Conservation (phyloP, 164 flowering plant species). For the Umbilicus rupestris region DNA sequence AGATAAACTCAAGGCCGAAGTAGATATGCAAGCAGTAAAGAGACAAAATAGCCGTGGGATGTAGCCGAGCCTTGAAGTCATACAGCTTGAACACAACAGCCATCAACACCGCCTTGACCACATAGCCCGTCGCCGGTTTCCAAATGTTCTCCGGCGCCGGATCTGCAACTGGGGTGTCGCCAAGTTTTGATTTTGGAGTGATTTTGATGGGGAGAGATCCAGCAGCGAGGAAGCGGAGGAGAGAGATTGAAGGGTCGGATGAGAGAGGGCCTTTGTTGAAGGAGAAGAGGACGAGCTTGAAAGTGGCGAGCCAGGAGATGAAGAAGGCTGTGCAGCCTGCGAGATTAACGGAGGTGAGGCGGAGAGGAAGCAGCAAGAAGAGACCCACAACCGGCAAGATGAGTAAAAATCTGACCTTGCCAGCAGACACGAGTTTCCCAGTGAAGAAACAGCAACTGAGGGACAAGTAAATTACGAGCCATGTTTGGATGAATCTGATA, state of each 20-base stretch:
- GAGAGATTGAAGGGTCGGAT: slow-evolving; percentile 17
- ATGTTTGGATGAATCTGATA: slow-evolving; percentile 28
- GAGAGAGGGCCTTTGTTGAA: slow-evolving; percentile 35
- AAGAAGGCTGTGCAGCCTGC: slow-evolving; percentile 26
- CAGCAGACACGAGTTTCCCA: slow-evolving; percentile 20
- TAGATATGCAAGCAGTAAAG: slow-evolving; percentile 29
- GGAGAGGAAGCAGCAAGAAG: slow-evolving; percentile 37
- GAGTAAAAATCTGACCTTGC: slow-evolving; percentile 24
- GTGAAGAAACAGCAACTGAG: slow-evolving; percentile 29
- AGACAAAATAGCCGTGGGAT: slow-evolving; percentile 14
- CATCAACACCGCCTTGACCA: slow-evolving; percentile 15
- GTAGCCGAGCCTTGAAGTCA: slow-evolving; percentile 18
- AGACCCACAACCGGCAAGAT: slow-evolving; percentile 33
- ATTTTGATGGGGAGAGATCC: slow-evolving; percentile 42
- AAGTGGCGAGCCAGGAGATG: slow-evolving; percentile 54
- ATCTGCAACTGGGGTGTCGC: slow-evolving; percentile 1
- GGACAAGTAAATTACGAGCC: slow-evolving; percentile 20
- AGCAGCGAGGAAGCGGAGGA: slow-evolving; percentile 22
- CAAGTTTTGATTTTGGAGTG: neutral
- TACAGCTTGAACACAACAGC: slow-evolving; percentile 14
- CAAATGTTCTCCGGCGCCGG: neutral
- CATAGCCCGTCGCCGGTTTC: slow-evolving; percentile 20
- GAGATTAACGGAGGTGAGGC: slow-evolving; percentile 22
- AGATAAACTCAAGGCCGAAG: slow-evolving; percentile 22
- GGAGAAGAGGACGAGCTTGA: slow-evolving; percentile 44